Conservation (phyloP, 179 eudicot genomes). For the Gypsophila paniculata region DNA sequence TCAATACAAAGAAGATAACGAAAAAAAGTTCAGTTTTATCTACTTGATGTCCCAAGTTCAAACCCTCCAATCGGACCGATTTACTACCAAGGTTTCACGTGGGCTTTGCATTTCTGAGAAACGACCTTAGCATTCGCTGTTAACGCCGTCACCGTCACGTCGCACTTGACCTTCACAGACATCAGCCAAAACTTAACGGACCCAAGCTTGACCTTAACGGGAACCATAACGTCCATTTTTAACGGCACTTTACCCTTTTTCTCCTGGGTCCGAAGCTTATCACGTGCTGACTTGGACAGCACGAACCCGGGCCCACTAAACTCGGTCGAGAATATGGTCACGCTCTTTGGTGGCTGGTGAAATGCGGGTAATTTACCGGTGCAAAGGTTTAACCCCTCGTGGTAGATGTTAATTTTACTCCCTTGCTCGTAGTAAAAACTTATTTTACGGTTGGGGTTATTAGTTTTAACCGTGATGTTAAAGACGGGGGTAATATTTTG, state of each 20-base stretch:
- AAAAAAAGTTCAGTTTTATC: too few relatives aligned
- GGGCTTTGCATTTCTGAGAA: constrained; percentile 43
- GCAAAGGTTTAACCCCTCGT: constrained; percentile 39
- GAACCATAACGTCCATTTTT: constrained; percentile 40
- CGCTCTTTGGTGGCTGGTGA: constrained; percentile 50
- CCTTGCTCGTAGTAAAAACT: constrained; percentile 53
- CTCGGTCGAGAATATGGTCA: constrained; percentile 47
- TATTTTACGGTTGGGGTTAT: constrained; percentile 61
- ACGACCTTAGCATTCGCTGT: constrained; percentile 50
- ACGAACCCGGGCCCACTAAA: constrained; percentile 49
- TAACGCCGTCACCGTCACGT: constrained; percentile 45
- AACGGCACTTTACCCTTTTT: constrained; percentile 46
- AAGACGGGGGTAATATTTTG: constrained; percentile 48
- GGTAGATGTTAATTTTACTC: constrained; percentile 40
- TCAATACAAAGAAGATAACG: too few relatives aligned
- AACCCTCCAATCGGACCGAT: not conserved
- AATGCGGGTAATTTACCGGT: constrained; percentile 60
- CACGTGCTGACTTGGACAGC: constrained; percentile 34
- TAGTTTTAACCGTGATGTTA: constrained; percentile 46
- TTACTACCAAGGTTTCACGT: constrained; percentile 30
- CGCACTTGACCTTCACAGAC: constrained; percentile 54
- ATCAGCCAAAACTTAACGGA: constrained; percentile 65
- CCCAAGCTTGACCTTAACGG: constrained; percentile 65
- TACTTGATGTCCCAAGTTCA: too few relatives aligned
- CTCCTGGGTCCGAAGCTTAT: constrained; percentile 37